A percentile compares a stretch with the other conserved stretches of the same genome.
Evolutionary conservation across 2,329 filamentous ascomycete genomes (phyloP).

Genomic region (Talaromyces rugulosus): DNA sequence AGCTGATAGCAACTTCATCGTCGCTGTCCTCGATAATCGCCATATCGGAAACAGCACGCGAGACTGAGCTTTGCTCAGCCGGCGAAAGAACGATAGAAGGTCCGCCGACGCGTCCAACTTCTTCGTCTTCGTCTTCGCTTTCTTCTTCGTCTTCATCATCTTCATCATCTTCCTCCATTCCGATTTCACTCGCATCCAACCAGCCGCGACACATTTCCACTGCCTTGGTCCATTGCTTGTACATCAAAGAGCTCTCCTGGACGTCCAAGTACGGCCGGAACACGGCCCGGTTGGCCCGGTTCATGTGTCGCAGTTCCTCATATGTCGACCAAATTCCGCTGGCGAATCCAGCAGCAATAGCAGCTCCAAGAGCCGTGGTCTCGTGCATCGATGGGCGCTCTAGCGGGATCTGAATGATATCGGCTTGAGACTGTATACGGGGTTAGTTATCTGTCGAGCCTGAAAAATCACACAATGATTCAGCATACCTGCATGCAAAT

Average conservation of each 20-base stretch:
- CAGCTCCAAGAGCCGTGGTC: conserved; percentile 82
- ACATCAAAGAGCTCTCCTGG: conserved; percentile 59
- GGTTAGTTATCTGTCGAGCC: background rate
- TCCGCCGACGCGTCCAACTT: background rate
- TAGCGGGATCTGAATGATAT: conserved; percentile 78
- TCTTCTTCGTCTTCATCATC: background rate
- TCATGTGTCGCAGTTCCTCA: conserved; percentile 68
- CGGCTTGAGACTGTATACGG: conserved; percentile 65
- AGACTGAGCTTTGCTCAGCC: background rate
- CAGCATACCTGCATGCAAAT: conserved; percentile 71
- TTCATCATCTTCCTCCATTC: conserved; percentile 14
- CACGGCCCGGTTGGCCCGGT: conserved; percentile 62
- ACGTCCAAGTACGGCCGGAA: conserved; percentile 65
- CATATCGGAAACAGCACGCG: background rate
- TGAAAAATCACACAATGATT: background rate
- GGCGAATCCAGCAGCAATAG: conserved; percentile 84
- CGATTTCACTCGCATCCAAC: conserved; percentile 35
- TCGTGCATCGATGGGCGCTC: conserved; percentile 84
- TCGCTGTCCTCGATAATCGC: background rate
- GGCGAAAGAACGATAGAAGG: background rate
- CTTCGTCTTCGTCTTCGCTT: background rate
- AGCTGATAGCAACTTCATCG: background rate
- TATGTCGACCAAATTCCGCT: conserved; percentile 73
- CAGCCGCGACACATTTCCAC: conserved; percentile 77
- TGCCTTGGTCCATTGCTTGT: conserved; percentile 69